Base-by-base conservation (phyloP, 2,329 filamentous ascomycete species). In the Colletotrichum endophyticum region DNA sequence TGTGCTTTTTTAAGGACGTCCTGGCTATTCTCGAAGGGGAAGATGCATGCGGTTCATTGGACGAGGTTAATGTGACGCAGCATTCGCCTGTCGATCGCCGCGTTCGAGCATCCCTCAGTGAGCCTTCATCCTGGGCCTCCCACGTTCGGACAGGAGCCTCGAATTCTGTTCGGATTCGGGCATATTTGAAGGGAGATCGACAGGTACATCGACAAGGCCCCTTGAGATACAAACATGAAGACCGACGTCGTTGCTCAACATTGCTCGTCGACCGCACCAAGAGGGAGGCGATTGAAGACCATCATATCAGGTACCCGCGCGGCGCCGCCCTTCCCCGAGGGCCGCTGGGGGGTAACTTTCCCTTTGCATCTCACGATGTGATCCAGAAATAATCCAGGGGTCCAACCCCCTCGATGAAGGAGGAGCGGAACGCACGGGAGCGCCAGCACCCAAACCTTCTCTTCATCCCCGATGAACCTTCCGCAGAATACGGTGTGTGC, bases 361-460 rank as follows among this genome's bases (percentile, higher is more conserved):
- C 30, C 34, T 22, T 34, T 13, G 63, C 22, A 69, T 63, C 70
- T 49, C 64, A 62, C 59, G 28, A 66, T 27, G 19, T 36, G 68
- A 28, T 68, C 57, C 62, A 64, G 32, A 70, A 70, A 70, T 39
- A 70, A 49, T 53, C 62, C 64, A 73, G 64, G 74, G 74, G 70
- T 74, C 74, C 64, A 76, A 73, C 70, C 70, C 64, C 49, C 49
- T 39, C 44, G 53, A 36, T 69, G 25, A 74, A 62, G 74, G 74
- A 71, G 74, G 74, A 76, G 74, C 74, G 74, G 74, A 76, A 76
- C 64, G 74, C 70, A 76, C 70, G 73, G 73, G 73, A 73, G 73
- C 57, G 70, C 32, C 59, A 74, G 49, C 28, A 76, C 64, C 74
- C 36, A 36, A 76, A 69, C 74, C 39, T 75, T 75, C 34, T 62